These are phyloP conservation scores for Acanthamoeba quina DNA, from an alignment of 208 protist genomes.

Conservation along the genomic window DNA sequence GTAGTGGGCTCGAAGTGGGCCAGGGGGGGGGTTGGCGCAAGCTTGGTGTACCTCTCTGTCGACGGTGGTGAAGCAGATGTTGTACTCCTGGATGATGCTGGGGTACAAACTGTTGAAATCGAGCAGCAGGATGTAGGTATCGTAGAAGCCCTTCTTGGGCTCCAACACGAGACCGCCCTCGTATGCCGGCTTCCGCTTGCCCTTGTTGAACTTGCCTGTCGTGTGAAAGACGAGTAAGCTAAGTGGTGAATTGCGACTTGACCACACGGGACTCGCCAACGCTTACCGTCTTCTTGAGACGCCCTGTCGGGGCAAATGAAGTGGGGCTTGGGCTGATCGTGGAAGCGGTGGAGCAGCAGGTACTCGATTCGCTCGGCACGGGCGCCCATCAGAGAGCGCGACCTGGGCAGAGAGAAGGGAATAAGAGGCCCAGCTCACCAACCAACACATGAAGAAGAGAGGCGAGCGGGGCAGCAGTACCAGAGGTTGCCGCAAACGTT, in stretches of 20 bases:
- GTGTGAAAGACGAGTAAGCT: not conserved
- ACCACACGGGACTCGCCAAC: not conserved
- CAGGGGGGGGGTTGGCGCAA: not conserved
- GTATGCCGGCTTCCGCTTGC: conserved; percentile 81
- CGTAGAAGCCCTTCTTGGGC: conserved; percentile 98
- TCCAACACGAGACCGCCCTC: conserved; percentile 95
- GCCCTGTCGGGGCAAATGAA: conserved; percentile 51
- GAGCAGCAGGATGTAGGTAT: conserved; percentile 98
- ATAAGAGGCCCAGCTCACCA: not conserved
- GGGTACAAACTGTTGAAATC: conserved; percentile 99
- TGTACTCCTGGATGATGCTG: conserved; percentile 99
- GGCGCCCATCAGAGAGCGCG: conserved; percentile 92
- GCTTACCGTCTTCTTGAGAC: conserved; percentile 11
- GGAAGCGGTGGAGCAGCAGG: conserved; percentile 97
- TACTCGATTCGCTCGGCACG: conserved; percentile 99
- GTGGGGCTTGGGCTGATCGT: conserved; percentile 73
- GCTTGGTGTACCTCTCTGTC: conserved; percentile 49
- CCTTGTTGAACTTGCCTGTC: conserved; percentile 28
- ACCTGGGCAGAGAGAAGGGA: conserved; percentile 14
- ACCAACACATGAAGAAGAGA: not conserved
- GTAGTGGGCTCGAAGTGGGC: not conserved
- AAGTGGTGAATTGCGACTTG: not conserved
- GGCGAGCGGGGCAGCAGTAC: conserved; percentile 73
- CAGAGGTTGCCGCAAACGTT: conserved; percentile 97
- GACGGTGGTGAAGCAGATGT: conserved; percentile 99